phyloP scores from a whole-genome alignment of 2,329 filamentous ascomycete genomes.

The Aspergillus fumigatiaffinis region DNA sequence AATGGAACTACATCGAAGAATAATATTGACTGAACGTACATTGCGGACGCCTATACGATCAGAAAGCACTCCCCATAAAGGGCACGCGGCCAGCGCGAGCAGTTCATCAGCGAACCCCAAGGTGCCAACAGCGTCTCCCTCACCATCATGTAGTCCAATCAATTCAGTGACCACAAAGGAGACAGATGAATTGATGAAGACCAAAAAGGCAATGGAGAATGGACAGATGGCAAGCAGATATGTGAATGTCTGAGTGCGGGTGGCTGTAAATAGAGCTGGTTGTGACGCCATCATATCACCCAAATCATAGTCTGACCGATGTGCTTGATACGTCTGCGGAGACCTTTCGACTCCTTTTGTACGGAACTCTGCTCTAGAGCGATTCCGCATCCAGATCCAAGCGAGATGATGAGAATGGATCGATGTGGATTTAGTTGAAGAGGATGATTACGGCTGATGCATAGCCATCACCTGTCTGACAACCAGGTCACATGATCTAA shows the following conservation, averaged over 20 bases:
- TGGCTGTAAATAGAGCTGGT: constrained; percentile 52
- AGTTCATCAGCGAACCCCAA: constrained; percentile 50
- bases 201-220: constrained; percentile 63
- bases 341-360: not conserved
- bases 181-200: constrained; percentile 62
- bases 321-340: not conserved
- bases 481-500: not conserved
- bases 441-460: not conserved
- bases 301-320: not conserved
- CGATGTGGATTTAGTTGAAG: not conserved
- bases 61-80: constrained; percentile 48
- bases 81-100: constrained; percentile 46
- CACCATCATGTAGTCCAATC: constrained; percentile 52
- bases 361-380: not conserved
- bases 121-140: constrained; percentile 59
- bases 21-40: constrained; percentile 29
- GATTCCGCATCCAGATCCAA: not conserved
- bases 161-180: constrained; percentile 63
- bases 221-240: constrained; percentile 61
- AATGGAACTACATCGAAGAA: not conserved
- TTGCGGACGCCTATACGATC: constrained; percentile 47
- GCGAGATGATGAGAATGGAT: not conserved
- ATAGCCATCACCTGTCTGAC: not conserved
- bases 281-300: constrained; percentile 24
- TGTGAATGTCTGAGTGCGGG: constrained; percentile 52